Conservation (phyloP, 768 basidiomycete genomes). For the Macrocybe gigantea region DNA sequence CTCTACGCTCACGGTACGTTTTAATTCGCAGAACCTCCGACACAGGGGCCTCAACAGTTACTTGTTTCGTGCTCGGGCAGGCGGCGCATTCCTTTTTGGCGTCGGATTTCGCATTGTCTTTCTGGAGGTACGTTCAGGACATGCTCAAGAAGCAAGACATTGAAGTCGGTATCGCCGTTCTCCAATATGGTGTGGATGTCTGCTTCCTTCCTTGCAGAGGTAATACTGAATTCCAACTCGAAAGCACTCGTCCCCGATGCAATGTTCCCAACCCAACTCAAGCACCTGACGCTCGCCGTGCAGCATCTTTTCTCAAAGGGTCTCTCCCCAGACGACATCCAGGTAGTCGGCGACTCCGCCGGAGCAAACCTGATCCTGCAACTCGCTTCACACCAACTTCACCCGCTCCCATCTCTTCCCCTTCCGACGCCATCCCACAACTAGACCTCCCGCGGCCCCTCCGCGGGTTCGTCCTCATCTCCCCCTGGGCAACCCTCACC, state of each 20-base stretch:
- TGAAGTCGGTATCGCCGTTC: slow-evolving; percentile 21
- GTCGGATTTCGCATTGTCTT: slow-evolving; percentile 14
- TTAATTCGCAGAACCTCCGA: not conserved
- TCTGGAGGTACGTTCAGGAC: slow-evolving; percentile 22
- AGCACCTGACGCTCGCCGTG: slow-evolving; percentile 22
- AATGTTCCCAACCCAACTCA: slow-evolving; percentile 28
- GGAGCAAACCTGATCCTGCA: slow-evolving; percentile 31
- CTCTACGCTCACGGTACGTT: slow-evolving; percentile 25
- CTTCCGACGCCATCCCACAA: slow-evolving; percentile 12
- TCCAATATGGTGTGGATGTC: slow-evolving; percentile 24
- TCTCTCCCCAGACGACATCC: slow-evolving; percentile 22
- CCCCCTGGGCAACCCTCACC: slow-evolving; percentile 29
- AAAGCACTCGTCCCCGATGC: slow-evolving; percentile 27
- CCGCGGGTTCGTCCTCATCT: slow-evolving; percentile 28
- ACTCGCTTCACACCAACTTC: slow-evolving; percentile 29
- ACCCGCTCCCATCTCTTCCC: slow-evolving; percentile 17
- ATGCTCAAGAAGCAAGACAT: slow-evolving; percentile 17
- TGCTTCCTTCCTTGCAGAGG: not conserved
- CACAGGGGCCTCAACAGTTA: too few relatives aligned
- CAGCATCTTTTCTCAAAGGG: slow-evolving; percentile 24
- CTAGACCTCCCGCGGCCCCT: slow-evolving; percentile 17
- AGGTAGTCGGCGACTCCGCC: slow-evolving; percentile 34
- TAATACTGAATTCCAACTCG: not conserved
- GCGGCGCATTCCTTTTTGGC: slow-evolving; percentile 24
- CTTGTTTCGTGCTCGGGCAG: slow-evolving; percentile 8